Conservation (phyloP, 1,284 basidiomycete genomes). For the Phellopilus nigrolimitatus region DNA sequence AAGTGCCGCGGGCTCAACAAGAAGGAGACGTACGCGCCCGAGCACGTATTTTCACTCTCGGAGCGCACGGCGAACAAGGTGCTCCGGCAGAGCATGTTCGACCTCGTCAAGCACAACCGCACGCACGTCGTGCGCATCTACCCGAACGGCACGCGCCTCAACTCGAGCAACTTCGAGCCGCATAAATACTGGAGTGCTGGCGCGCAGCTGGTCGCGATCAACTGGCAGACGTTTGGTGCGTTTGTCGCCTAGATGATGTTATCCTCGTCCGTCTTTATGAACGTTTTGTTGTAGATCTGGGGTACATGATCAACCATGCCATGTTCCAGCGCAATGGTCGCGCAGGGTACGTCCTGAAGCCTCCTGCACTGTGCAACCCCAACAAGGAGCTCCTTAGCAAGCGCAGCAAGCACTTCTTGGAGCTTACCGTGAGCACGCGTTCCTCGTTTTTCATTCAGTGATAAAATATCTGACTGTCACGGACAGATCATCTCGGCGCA, state of each 20-base stretch:
- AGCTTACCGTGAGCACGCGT: constrained; percentile 47
- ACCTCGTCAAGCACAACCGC: constrained; percentile 87
- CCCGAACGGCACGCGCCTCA: constrained; percentile 80
- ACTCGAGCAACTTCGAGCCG: constrained; percentile 87
- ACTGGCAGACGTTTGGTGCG: constrained; percentile 95
- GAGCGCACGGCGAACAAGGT: constrained; percentile 78
- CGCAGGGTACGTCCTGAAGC: constrained; percentile 90
- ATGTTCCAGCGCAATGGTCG: constrained; percentile 90
- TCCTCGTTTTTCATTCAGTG: not conserved
- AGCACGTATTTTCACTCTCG: constrained; percentile 92
- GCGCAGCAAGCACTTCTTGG: constrained; percentile 57
- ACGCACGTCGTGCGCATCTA: constrained; percentile 87
- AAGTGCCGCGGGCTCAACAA: constrained; percentile 92
- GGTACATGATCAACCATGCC: constrained; percentile 88
- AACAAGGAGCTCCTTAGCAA: constrained; percentile 56
- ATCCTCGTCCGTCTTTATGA: no score
- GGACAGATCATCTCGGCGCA: constrained; percentile 85
- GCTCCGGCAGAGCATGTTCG: constrained; percentile 53
- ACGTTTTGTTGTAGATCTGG: constrained; percentile 80
- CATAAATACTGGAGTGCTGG: constrained; percentile 89
- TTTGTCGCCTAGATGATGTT: constrained; percentile 8
- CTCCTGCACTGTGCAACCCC: constrained; percentile 65
- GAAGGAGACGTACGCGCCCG: constrained; percentile 80
- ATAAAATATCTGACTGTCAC: constrained; percentile 8
- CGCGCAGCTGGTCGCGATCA: constrained; percentile 92